phyloP scores from a whole-genome alignment of 176 grass and related monocot genomes.

The Chloris gayana region DNA sequence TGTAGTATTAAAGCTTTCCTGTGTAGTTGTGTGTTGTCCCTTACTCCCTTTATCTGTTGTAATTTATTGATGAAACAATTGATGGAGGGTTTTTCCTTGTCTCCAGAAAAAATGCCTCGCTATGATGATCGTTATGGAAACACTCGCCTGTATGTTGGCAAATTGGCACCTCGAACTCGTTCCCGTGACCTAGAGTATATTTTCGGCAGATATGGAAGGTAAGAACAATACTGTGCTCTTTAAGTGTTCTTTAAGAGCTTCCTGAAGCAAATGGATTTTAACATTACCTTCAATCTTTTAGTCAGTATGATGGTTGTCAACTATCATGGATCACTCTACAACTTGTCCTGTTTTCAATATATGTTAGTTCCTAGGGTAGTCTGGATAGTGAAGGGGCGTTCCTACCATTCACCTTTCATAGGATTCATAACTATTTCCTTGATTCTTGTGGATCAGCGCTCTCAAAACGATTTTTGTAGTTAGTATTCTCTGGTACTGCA shows the following conservation, averaged over 20 bases:
- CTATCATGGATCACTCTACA: background rate
- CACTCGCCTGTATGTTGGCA: constrained; percentile 84
- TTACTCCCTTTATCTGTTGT: background rate
- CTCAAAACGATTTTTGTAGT: background rate
- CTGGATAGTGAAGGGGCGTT: background rate
- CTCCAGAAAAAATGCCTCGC: constrained; percentile 82
- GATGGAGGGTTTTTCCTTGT: constrained; percentile 23
- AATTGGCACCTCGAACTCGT: constrained; percentile 69
- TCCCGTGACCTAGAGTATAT: constrained; percentile 82
- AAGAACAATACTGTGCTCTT: constrained; percentile 9
- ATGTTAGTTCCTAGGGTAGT: background rate
- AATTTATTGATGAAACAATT: background rate
- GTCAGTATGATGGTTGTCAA: background rate
- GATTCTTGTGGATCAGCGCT: background rate
- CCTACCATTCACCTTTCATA: background rate
- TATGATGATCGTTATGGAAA: constrained; percentile 82
- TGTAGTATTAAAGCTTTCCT: background rate
- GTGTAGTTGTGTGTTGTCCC: background rate
- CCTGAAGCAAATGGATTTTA: background rate
- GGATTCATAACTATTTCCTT: background rate
- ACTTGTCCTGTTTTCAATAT: background rate
- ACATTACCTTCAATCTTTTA: background rate
- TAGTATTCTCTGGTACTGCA: constrained; percentile 41
- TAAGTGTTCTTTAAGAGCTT: background rate
- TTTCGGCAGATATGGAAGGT: constrained; percentile 95